Percentiles rank a stretch among this genome's conserved stretches.
Evolutionary conservation across 2,329 filamentous ascomycete genomes (phyloP).

Genomic region (Proliferodiscus dingleyae): DNA sequence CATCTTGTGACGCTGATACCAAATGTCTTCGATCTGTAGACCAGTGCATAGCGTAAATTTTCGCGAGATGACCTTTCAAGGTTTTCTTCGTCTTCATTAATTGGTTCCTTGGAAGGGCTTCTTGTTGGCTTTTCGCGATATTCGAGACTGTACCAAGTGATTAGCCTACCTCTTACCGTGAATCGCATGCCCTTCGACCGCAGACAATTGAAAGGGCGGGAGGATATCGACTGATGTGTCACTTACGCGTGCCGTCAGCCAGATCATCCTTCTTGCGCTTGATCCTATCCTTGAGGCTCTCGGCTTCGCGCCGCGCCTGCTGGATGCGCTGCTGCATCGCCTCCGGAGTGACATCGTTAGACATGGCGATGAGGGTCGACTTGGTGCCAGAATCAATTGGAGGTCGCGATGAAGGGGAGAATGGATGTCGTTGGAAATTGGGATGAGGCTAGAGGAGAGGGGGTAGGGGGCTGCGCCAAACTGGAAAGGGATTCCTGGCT

Average conservation of each 20-base stretch:
- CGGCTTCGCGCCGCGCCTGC: constrained; percentile 91
- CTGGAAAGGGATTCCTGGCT: neutral
- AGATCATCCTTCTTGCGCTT: constrained; percentile 99
- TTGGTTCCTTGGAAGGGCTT: constrained; percentile 81
- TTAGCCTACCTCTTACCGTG: constrained; percentile 14
- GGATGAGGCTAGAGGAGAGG: constrained; percentile 6
- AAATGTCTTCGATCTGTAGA: constrained; percentile 96
- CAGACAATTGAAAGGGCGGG: constrained; percentile 1
- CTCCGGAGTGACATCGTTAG: constrained; percentile 62
- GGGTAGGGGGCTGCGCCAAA: constrained; percentile 2
- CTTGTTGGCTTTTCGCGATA: constrained; percentile 88
- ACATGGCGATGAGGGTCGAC: constrained; percentile 24
- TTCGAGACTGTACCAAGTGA: constrained; percentile 64
- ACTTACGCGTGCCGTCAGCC: constrained; percentile 94
- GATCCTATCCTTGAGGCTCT: constrained; percentile 96
- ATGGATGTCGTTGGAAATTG: constrained; percentile 10
- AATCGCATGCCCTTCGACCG: neutral
- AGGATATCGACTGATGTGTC: constrained; percentile 7
- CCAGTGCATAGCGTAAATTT: constrained; percentile 99
- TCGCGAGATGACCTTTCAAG: constrained; percentile 94
- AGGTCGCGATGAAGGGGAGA: constrained; percentile 8
- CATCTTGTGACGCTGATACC: constrained; percentile 96
- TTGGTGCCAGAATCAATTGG: constrained; percentile 16
- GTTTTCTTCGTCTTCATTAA: constrained; percentile 97
- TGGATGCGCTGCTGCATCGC: constrained; percentile 91